Evolutionary conservation across 73 alveolate species (phyloP).

Genomic region (Paraurostyla sp.): DNA sequence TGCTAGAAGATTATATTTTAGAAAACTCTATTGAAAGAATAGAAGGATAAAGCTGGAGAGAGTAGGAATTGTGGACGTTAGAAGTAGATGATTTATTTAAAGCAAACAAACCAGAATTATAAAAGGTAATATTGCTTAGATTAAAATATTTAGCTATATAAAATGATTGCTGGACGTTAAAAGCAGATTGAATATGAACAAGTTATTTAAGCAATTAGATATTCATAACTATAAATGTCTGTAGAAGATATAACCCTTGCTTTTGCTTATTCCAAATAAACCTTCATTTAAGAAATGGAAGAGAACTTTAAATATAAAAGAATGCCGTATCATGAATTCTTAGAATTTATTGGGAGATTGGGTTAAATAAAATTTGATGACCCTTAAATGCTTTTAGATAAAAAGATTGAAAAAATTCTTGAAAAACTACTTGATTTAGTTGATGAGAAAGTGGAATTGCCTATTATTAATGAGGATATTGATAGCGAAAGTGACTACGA

Average conservation of each 20-base stretch:
- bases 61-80: conserved; percentile 31
- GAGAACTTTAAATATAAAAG: conserved; percentile 35
- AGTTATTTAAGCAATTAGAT: neutral
- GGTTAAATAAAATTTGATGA: conserved; percentile 30
- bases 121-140: neutral
- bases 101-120: conserved; percentile 45
- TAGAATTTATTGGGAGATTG: conserved; percentile 70
- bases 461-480: conserved; percentile 1
- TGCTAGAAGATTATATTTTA: conserved; percentile 48
- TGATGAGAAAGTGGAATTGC: neutral
- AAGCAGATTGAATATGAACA: neutral
- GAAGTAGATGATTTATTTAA: conserved; percentile 66
- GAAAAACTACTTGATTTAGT: neutral
- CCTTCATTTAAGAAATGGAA: conserved; percentile 42
- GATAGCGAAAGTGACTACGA: conserved; percentile 60
- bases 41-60: conserved; percentile 43
- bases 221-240: neutral
- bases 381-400: neutral
- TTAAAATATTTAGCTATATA: neutral
- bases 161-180: neutral
- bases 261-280: conserved; percentile 62
- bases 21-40: conserved; percentile 9
- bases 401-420: conserved; percentile 36
- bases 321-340: conserved; percentile 63
- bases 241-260: conserved; percentile 50